A percentile compares a stretch with the other conserved stretches of the same genome.
Conservation (phyloP, 352 stramenopile species). For the Globisporangium apiculatum region DNA sequence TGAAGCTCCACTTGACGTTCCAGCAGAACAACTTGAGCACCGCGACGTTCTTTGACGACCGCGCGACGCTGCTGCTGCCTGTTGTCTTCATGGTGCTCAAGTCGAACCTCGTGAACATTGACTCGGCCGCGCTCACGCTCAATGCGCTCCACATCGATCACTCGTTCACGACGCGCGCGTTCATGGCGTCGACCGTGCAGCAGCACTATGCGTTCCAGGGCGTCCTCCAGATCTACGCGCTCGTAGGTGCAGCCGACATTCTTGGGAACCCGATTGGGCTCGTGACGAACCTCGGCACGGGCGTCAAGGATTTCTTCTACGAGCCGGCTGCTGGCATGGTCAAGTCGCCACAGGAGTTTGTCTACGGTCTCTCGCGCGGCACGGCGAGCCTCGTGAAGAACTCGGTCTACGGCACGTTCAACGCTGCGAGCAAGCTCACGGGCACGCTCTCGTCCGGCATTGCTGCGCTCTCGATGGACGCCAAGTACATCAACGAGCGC, state of each 20-base stretch:
- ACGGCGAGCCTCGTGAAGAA: slow-evolving; percentile 88
- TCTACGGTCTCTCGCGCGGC: slow-evolving; percentile 82
- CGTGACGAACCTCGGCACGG: slow-evolving; percentile 81
- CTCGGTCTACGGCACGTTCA: slow-evolving; percentile 89
- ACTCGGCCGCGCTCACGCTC: slow-evolving; percentile 69
- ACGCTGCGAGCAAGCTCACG: slow-evolving; percentile 91
- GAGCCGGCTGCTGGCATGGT: slow-evolving; percentile 84
- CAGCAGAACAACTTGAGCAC: slow-evolving; percentile 52
- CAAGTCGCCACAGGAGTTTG: slow-evolving; percentile 83
- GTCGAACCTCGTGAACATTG: slow-evolving; percentile 67
- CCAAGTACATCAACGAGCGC: slow-evolving; percentile 80
- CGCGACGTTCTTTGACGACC: slow-evolving; percentile 31
- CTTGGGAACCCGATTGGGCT: slow-evolving; percentile 88
- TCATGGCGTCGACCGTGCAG: slow-evolving; percentile 67
- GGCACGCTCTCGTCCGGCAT: slow-evolving; percentile 89
- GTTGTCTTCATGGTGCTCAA: slow-evolving; percentile 56
- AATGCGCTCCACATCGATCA: slow-evolving; percentile 82
- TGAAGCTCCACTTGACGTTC: slow-evolving; percentile 76
- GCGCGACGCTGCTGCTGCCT: slow-evolving; percentile 38
- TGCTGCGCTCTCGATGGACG: slow-evolving; percentile 86
- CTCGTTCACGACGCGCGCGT: slow-evolving; percentile 61
- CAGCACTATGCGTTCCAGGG: slow-evolving; percentile 81
- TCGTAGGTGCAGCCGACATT: slow-evolving; percentile 70
- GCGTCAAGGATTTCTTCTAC: slow-evolving; percentile 90
- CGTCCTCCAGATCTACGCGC: slow-evolving; percentile 74